Evolutionary conservation across 2,329 filamentous ascomycete species (phyloP).

Genomic region (Trichoderma asperellum): DNA sequence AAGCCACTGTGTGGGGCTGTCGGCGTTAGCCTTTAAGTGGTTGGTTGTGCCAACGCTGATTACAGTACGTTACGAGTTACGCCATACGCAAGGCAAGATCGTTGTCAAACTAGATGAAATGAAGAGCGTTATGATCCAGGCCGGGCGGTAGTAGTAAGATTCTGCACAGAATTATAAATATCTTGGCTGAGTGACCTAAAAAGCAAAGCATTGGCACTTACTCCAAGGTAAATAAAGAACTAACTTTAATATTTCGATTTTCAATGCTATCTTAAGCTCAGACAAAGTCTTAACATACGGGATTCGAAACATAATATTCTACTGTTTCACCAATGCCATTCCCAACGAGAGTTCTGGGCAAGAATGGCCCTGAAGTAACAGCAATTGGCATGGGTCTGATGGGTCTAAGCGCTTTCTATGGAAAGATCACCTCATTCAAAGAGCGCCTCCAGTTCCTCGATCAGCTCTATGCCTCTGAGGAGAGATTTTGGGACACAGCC

Average conservation of each 20-base stretch:
- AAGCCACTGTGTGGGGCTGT: not conserved
- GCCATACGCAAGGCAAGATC: not conserved
- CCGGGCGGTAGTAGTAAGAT: not conserved
- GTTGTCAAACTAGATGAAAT: too few species aligned
- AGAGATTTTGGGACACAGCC: slow-evolving; percentile 56
- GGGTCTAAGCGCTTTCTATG: slow-evolving; percentile 50
- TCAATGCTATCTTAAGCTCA: not conserved
- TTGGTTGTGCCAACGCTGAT: not conserved
- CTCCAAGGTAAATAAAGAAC: not conserved
- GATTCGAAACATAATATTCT: not conserved
- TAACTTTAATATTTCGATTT: not conserved
- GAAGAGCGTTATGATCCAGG: too few species aligned
- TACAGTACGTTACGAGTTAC: not conserved
- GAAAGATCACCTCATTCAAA: slow-evolving; percentile 48
- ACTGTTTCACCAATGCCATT: not conserved
- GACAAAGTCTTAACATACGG: not conserved
- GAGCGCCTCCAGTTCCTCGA: slow-evolving; percentile 58
- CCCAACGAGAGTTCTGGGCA: slow-evolving; percentile 47
- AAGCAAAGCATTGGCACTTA: not conserved
- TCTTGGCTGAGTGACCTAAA: not conserved
- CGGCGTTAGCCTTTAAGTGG: not conserved
- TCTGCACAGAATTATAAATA: not conserved
- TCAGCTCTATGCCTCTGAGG: slow-evolving; percentile 53
- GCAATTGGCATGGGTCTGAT: slow-evolving; percentile 59
- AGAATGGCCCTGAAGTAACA: slow-evolving; percentile 55